Evolutionary conservation across 441 rosid genomes (phyloP).

Genomic region (Euphorbia celastroides): DNA sequence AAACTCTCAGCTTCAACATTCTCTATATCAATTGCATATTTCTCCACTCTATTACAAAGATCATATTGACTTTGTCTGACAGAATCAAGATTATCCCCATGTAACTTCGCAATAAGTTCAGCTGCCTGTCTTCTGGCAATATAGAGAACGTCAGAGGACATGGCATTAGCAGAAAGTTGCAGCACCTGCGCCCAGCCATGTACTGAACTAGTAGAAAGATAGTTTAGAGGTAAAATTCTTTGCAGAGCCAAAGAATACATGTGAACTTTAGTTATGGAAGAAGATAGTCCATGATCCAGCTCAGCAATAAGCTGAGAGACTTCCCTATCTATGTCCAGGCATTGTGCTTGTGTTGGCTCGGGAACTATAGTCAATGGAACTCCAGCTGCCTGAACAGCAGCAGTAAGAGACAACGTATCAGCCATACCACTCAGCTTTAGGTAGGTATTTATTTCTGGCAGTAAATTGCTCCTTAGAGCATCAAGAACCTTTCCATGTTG

Average conservation of each 20-base stretch:
- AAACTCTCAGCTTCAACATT: constrained; percentile 65
- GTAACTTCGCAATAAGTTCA: constrained; percentile 58
- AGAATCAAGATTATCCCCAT: constrained; percentile 54
- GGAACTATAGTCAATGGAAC: constrained; percentile 95
- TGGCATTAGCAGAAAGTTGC: constrained; percentile 74
- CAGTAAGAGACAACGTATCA: constrained; percentile 70
- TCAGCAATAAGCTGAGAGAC: constrained; percentile 68
- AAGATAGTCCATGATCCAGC: constrained; percentile 68
- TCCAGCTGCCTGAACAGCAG: constrained; percentile 86
- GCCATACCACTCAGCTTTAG: constrained; percentile 41
- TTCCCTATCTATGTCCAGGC: constrained; percentile 87
- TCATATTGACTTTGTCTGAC: constrained; percentile 50
- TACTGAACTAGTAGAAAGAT: constrained; percentile 71
- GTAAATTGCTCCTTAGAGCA: constrained; percentile 68
- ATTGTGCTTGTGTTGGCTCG: constrained; percentile 95
- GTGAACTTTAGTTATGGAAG: constrained; percentile 64
- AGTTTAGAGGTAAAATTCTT: constrained; percentile 88
- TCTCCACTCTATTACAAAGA: constrained; percentile 61
- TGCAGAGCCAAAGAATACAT: constrained; percentile 77
- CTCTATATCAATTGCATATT: constrained; percentile 59
- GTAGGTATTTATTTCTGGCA: constrained; percentile 60
- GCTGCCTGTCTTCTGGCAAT: constrained; percentile 80
- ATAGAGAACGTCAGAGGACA: constrained; percentile 67
- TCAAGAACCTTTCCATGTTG: constrained; percentile 88
- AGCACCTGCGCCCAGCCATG: constrained; percentile 89